Evolutionary conservation across 2,329 filamentous ascomycete genomes (phyloP), one percentile per base, ranked within the genome.

Genomic region (Apiospora kogelbergensis): DNA sequence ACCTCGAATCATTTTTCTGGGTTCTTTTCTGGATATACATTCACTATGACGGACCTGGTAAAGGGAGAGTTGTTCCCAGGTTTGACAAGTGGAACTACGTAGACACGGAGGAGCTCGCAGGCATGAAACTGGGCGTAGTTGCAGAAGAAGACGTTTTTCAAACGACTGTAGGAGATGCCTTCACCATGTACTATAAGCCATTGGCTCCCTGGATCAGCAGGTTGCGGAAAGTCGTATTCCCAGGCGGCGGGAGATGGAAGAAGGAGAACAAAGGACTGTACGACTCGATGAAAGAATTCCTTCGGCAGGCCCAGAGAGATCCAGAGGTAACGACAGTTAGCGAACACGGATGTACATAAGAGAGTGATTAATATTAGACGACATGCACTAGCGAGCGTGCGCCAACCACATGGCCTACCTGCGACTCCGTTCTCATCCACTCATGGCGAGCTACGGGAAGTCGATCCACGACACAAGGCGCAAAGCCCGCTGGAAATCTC

Each of bases 21-120:
- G n/a, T n/a, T n/a, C n/a, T n/a, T n/a, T n/a, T n/a, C n/a, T n/a
- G n/a, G n/a, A n/a, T n/a, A n/a, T n/a, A n/a, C n/a, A n/a, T n/a
- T n/a, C n/a, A n/a, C n/a, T n/a, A n/a, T n/a, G n/a, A n/a, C n/a
- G n/a, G n/a, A n/a, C n/a, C n/a, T n/a, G n/a, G n/a, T n/a, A n/a
- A n/a, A n/a, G n/a, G n/a, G n/a, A n/a, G n/a, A n/a, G n/a, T n/a
- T n/a, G n/a, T n/a, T n/a, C n/a, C n/a, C n/a, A n/a, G n/a, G n/a
- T n/a, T n/a, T 84, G 75, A 81, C 1, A 70, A 72, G n/a, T 83
- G 79, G 80, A 82, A 82, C 72, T 81, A 78, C 71, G 65, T 69
- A 6, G 68, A 76, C 63, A 77, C 68, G 33, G 69, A 76, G 20
- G 60, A 72, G 24, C 63, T 78, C 40, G 77, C 72, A 48, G 10